These are phyloP conservation scores for Pythium brachiatum DNA, from an alignment of 352 stramenopile species.

Conservation along the genomic window DNA sequence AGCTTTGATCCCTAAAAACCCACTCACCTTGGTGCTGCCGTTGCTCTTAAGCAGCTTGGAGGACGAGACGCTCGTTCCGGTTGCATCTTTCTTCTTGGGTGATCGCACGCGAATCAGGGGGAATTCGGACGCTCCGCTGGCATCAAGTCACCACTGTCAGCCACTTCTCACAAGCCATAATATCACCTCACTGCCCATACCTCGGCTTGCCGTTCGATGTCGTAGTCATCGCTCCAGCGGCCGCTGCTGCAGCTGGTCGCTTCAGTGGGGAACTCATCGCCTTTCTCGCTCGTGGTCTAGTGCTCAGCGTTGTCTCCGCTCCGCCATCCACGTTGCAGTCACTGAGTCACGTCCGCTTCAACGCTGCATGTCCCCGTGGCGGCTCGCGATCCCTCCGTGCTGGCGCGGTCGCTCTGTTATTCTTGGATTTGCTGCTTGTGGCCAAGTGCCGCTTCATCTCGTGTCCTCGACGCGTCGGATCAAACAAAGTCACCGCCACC, in stretches of 20 bases:
- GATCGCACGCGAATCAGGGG: slow-evolving; percentile 23
- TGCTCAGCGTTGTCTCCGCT: neutral
- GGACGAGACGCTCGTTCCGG: neutral
- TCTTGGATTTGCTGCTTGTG: slow-evolving; percentile 4
- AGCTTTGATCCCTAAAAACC: neutral
- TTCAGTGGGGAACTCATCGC: slow-evolving; percentile 14
- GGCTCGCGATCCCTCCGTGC: neutral
- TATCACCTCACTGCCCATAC: neutral
- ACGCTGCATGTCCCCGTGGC: neutral
- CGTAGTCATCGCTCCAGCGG: neutral
- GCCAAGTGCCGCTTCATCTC: neutral
- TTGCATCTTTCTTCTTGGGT: slow-evolving; percentile 23
- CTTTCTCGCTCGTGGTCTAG: neutral
- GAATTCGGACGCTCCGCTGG: slow-evolving; percentile 12
- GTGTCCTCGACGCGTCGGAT: slow-evolving; percentile 2
- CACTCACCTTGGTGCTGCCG: slow-evolving; percentile 3
- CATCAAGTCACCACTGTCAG: neutral
- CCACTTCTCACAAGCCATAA: neutral
- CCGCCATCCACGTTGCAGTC: neutral
- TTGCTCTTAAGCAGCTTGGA: slow-evolving; percentile 6
- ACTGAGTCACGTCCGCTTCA: neutral
- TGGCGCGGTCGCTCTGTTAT: neutral
- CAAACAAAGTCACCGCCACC: neutral
- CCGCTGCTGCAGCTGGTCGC: neutral
- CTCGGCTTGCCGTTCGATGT: neutral